These are phyloP conservation scores for Astrephomene gubernaculifera DNA, from an alignment of 139 green algal species.

Conservation along the genomic window DNA sequence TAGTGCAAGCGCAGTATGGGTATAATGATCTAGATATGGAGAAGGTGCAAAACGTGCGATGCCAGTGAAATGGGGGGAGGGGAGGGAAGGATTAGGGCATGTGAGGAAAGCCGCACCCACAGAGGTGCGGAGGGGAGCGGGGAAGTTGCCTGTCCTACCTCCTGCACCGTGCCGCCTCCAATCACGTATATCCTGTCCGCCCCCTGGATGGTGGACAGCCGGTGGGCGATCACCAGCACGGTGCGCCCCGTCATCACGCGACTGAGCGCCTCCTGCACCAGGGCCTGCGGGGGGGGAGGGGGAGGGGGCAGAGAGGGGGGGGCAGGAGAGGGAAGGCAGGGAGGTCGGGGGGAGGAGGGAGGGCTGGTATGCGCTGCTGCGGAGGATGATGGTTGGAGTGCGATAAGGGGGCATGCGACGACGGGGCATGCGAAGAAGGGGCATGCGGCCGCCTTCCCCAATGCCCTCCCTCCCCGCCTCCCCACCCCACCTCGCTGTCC, in stretches of 20 bases:
- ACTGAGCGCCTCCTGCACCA: conserved; percentile 94
- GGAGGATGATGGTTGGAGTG: too few relatives aligned
- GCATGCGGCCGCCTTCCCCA: too few relatives aligned
- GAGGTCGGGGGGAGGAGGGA: not conserved
- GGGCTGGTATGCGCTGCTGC: too few relatives aligned
- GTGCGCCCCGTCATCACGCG: conserved; percentile 87
- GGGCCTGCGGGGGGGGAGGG: conserved; percentile 49
- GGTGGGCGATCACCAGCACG: conserved; percentile 92
- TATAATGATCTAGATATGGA: too few relatives aligned
- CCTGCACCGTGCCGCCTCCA: conserved; percentile 63
- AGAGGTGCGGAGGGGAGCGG: too few relatives aligned
- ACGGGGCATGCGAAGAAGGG: too few relatives aligned
- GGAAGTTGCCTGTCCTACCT: too few relatives aligned
- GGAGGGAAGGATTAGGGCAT: not conserved
- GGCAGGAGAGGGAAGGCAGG: not conserved
- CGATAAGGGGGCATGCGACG: too few relatives aligned
- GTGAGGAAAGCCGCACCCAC: not conserved
- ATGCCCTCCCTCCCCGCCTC: not conserved
- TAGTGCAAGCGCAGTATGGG: too few relatives aligned
- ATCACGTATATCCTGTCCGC: conserved; percentile 88
- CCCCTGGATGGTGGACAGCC: conserved; percentile 89
- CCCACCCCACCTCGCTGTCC: conserved; percentile 56
- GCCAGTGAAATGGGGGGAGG: too few relatives aligned
- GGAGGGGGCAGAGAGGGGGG: not conserved
- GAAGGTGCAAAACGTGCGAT: too few relatives aligned